A percentile compares a stretch with the other conserved stretches of the same genome.
Conservation (phyloP, 2,329 filamentous ascomycete genomes). For the Pseudogymnoascus sp. region DNA sequence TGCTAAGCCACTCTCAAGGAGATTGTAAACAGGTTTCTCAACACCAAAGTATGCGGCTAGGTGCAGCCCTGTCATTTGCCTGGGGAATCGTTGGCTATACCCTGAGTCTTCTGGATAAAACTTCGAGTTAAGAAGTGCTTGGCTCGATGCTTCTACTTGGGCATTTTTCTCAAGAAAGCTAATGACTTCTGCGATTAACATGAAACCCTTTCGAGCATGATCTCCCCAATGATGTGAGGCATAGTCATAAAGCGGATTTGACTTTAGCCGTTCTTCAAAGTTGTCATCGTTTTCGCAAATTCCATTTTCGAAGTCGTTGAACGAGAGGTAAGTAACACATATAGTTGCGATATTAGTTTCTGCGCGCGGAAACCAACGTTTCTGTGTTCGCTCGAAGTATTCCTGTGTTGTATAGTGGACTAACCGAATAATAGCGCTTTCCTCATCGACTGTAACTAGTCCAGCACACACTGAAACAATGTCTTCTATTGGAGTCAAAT, state of each 20-base stretch:
- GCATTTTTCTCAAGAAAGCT: conserved; percentile 3
- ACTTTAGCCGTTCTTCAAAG: conserved; percentile 7
- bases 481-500: conserved; percentile 14
- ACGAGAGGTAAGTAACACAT: conserved; percentile 24
- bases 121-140: conserved; percentile 7
- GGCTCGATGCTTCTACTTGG: conserved; percentile 9
- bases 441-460: conserved; percentile 16
- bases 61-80: background rate
- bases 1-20: background rate
- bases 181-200: conserved; percentile 4
- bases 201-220: conserved; percentile 12
- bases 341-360: conserved; percentile 9
- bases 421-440: conserved; percentile 15
- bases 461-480: conserved; percentile 15
- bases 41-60: conserved; percentile 8
- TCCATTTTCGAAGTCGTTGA: conserved; percentile 21
- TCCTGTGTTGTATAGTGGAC: conserved; percentile 30
- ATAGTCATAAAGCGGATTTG: conserved; percentile 16
- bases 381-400: conserved; percentile 29
- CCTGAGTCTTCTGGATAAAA: background rate
- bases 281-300: conserved; percentile 10
- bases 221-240: conserved; percentile 13
- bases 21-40: background rate
- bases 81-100: background rate
- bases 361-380: conserved; percentile 9